Evolutionary conservation across 495 filamentous ascomycete species (phyloP).

Genomic region (Penicillium paradoxum): DNA sequence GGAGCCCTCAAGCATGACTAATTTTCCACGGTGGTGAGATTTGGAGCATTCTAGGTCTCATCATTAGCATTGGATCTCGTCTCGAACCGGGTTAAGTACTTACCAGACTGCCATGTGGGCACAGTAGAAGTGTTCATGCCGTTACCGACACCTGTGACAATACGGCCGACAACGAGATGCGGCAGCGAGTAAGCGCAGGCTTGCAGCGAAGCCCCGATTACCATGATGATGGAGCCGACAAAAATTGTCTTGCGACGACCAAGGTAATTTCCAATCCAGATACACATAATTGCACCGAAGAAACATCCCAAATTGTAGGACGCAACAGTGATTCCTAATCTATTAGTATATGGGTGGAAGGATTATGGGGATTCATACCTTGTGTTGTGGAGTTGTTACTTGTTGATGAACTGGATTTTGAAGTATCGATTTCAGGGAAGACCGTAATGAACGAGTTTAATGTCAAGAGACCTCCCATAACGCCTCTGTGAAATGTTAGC

Average conservation of each 20-base stretch:
- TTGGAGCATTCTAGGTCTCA: constrained; percentile 30
- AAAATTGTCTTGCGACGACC: constrained; percentile 69
- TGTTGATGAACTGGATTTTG: constrained; percentile 19
- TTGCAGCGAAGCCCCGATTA: constrained; percentile 64
- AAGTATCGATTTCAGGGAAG: constrained; percentile 51
- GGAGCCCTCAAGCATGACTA: constrained; percentile 34
- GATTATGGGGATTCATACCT: constrained; percentile 29
- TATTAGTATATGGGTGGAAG: not conserved
- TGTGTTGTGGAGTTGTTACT: constrained; percentile 46
- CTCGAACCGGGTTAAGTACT: not conserved
- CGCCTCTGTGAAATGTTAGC: constrained; percentile 34
- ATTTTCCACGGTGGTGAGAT: constrained; percentile 19
- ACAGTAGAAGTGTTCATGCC: constrained; percentile 51
- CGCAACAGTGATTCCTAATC: constrained; percentile 51
- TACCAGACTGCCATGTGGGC: constrained; percentile 14
- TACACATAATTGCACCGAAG: constrained; percentile 59
- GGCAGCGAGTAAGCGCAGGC: constrained; percentile 52
- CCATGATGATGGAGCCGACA: constrained; percentile 63
- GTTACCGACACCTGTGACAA: constrained; percentile 65
- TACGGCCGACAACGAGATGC: constrained; percentile 58
- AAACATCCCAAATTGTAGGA: constrained; percentile 71
- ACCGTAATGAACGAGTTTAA: constrained; percentile 41
- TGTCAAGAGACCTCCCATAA: constrained; percentile 54
- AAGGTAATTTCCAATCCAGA: constrained; percentile 66
- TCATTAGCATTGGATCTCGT: not conserved